Conservation (phyloP, 345 rosid species). For the Populus simonii region DNA sequence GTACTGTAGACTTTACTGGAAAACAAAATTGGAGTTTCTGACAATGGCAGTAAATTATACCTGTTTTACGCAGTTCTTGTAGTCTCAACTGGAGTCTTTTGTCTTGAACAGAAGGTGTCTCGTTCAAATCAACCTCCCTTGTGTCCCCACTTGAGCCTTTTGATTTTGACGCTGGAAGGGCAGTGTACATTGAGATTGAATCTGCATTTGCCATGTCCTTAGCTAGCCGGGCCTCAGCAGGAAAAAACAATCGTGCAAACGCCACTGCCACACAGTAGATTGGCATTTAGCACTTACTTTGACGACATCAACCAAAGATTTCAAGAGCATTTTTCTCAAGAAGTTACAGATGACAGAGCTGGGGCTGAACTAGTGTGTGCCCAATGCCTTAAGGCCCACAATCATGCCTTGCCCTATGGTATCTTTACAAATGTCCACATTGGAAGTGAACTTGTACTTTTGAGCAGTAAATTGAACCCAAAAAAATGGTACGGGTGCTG, state of each 20-base stretch:
- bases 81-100: slow-evolving; percentile 25
- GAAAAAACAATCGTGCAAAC: slow-evolving; percentile 40
- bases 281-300: not conserved
- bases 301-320: not conserved
- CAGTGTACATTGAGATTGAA: slow-evolving; percentile 16
- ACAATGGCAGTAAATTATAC: slow-evolving; percentile 3
- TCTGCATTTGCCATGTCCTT: slow-evolving; percentile 44
- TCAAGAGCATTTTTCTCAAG: not conserved
- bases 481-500: not conserved
- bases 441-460: not conserved
- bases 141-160: slow-evolving; percentile 18
- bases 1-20: not conserved
- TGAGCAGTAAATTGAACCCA: not conserved
- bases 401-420: not conserved
- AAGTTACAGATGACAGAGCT: not conserved
- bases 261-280: slow-evolving; percentile 32
- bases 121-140: slow-evolving; percentile 29
- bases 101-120: slow-evolving; percentile 23
- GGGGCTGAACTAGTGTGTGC: not conserved
- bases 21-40: not conserved
- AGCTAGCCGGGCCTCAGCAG: slow-evolving; percentile 46
- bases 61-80: slow-evolving; percentile 38
- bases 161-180: slow-evolving; percentile 12
- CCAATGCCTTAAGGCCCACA: not conserved
- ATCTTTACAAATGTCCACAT: not conserved